Percentiles rank a stretch among this genome's conserved stretches.
These are phyloP conservation scores for Panaeolus cyanescens DNA, from an alignment of 768 basidiomycete genomes.

Conservation along the genomic window DNA sequence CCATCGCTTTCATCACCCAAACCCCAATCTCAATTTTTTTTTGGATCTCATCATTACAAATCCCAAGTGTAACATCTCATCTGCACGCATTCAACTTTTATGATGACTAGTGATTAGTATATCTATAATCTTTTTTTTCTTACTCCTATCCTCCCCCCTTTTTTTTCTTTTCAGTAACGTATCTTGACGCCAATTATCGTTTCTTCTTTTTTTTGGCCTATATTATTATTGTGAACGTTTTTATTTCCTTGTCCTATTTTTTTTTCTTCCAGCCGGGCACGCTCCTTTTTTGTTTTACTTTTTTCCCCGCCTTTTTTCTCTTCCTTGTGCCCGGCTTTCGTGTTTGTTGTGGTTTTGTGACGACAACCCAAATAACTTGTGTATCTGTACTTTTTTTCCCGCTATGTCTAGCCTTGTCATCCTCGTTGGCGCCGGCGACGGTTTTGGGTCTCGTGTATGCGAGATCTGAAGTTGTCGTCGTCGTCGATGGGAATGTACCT, in stretches of 20 bases:
- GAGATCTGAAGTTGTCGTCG: no score
- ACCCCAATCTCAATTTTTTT: constrained; percentile 1
- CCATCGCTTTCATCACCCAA: neutral
- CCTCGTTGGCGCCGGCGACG: neutral
- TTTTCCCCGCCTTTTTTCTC: neutral
- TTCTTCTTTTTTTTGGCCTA: neutral
- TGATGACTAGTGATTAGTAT: constrained; percentile 3
- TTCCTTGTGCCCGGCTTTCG: neutral
- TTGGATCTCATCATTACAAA: constrained; percentile 3
- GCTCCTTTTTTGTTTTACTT: neutral
- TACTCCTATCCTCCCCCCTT: neutral
- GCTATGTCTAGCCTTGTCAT: neutral
- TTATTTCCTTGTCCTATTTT: neutral
- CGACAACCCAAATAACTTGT: neutral
- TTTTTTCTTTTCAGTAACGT: neutral
- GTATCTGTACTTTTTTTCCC: neutral
- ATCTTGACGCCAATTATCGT: neutral
- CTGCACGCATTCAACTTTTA: constrained; percentile 2
- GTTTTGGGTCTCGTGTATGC: no score
- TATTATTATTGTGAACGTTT: neutral
- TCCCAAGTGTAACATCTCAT: constrained; percentile 3
- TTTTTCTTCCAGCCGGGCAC: neutral
- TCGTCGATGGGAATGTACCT: no score
- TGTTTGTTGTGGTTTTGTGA: neutral
- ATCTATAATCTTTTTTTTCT: neutral